Conservation (phyloP, 208 protist species). For the Leishmania mexicana region DNA sequence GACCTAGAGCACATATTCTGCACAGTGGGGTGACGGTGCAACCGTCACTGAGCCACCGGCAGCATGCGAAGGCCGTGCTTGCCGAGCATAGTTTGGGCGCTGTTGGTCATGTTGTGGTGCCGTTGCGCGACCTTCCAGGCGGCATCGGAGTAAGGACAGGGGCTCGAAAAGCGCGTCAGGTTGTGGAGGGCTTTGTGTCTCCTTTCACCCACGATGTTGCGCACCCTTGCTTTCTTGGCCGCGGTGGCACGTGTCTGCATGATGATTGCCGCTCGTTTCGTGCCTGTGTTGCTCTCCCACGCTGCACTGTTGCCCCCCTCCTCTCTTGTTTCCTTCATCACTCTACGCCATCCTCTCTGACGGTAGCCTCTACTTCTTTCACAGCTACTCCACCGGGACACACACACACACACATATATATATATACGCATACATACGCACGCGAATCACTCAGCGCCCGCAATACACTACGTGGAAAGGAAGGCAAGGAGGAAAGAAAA, state of each 20-base stretch:
- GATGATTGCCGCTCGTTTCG: neutral
- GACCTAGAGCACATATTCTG: neutral
- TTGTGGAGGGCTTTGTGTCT: neutral
- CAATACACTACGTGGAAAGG: neutral
- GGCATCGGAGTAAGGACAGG: neutral
- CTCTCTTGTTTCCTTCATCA: neutral
- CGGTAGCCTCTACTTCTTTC: neutral
- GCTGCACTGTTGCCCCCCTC: neutral
- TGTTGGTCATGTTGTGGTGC: neutral
- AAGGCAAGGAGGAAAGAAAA: constrained; percentile 6
- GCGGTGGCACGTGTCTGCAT: neutral
- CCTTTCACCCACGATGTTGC: neutral
- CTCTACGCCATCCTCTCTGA: neutral
- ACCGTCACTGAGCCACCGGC: neutral
- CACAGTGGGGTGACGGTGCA: neutral
- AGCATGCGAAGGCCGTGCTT: neutral
- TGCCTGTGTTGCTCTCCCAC: neutral
- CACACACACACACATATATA: neutral
- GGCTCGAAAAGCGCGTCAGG: neutral
- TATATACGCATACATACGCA: neutral
- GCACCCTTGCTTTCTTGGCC: neutral
- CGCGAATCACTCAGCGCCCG: neutral
- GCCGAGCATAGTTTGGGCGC: neutral
- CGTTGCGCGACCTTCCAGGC: neutral
- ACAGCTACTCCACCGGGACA: neutral